Base-by-base conservation (phyloP, 306 rosid species). In the Medicago truncatula region DNA sequence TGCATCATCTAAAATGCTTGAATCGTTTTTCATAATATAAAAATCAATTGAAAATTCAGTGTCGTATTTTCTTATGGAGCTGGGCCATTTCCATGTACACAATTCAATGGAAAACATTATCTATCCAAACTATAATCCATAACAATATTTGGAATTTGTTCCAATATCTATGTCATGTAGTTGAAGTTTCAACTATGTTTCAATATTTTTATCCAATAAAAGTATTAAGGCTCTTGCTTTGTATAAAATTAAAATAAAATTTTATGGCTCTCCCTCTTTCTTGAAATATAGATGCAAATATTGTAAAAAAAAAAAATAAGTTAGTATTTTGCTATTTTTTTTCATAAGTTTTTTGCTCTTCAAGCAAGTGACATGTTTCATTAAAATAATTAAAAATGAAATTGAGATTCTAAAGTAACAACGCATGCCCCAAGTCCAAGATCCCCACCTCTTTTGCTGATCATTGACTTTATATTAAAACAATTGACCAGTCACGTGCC, bases 401-500 rank as follows among this genome's bases (percentile, higher is more conserved):
- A 21, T 21, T 21, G 1, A 25, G 54, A 20, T 65, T 76, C 31
- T 61, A 4, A 9, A n/a, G n/a, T n/a, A n/a, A 23, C 25, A 68
- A 58, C 77, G 82, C 82, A 78, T 57, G 76, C 56, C 41, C 76
- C 62, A 43, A 78, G 16, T 31, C 76, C 62, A 43, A 78, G 16
- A 50, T 61, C 59, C 38, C 67, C 78, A 28, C 74, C 52, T 53
- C 66, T 17, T 13, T 13, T 39, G 34, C 53, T 18, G 62, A 73
- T 57, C 15, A 79, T 66, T 79, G 75, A 73, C 78, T 79, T 56
- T 56, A 16, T 7, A 62, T 28, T 10, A 8, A 0, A 2, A 43
- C 12, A 67, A 67, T 68, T 40, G 49, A 73, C 52, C 50, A 60
- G 7, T 82, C 87, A 81, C 86, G 88, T 90, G 88, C 15, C 46